phyloP scores from a whole-genome alignment of 768 basidiomycete genomes.

The Pulveroboletus frians region DNA sequence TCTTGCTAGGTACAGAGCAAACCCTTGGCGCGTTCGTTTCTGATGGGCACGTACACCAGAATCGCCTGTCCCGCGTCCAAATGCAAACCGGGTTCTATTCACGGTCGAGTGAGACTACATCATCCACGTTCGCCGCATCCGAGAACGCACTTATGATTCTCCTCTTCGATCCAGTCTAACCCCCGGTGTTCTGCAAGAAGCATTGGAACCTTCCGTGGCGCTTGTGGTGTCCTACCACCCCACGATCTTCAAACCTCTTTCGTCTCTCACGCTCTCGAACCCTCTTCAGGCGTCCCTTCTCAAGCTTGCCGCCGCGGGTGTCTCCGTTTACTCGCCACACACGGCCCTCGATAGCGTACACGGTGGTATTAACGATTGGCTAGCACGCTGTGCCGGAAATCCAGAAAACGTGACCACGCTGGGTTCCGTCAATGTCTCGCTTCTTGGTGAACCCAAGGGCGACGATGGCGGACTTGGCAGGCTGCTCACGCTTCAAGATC shows the following conservation, averaged over 20 bases:
- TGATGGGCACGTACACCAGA: slow-evolving; percentile 32
- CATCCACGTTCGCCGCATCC: background rate
- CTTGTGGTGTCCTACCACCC: slow-evolving; percentile 84
- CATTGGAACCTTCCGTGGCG: slow-evolving; percentile 53
- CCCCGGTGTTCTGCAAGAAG: slow-evolving; percentile 63
- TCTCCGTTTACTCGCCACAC: slow-evolving; percentile 86
- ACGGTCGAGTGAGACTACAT: slow-evolving; percentile 59
- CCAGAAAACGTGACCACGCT: slow-evolving; percentile 27
- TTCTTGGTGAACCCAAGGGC: slow-evolving; percentile 38
- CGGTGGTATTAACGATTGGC: slow-evolving; percentile 90
- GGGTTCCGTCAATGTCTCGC: slow-evolving; percentile 22
- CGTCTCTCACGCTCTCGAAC: slow-evolving; percentile 70
- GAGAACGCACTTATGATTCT: slow-evolving; percentile 19
- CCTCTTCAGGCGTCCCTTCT: slow-evolving; percentile 79
- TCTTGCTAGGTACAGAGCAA: slow-evolving; percentile 56
- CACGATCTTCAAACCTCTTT: slow-evolving; percentile 70
- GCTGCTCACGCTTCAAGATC: slow-evolving; percentile 54
- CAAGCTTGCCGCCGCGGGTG: slow-evolving; percentile 72
- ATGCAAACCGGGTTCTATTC: slow-evolving; percentile 49
- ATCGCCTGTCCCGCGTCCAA: slow-evolving; percentile 46
- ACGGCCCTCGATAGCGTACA: slow-evolving; percentile 80
- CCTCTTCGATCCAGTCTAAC: slow-evolving; percentile 52
- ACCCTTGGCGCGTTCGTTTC: background rate
- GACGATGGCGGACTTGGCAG: slow-evolving; percentile 63
- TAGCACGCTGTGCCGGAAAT: slow-evolving; percentile 51